Evolutionary conservation across 495 filamentous ascomycete species (phyloP), one percentile per base, ranked within the genome.

Genomic region (Tuber brumale): DNA sequence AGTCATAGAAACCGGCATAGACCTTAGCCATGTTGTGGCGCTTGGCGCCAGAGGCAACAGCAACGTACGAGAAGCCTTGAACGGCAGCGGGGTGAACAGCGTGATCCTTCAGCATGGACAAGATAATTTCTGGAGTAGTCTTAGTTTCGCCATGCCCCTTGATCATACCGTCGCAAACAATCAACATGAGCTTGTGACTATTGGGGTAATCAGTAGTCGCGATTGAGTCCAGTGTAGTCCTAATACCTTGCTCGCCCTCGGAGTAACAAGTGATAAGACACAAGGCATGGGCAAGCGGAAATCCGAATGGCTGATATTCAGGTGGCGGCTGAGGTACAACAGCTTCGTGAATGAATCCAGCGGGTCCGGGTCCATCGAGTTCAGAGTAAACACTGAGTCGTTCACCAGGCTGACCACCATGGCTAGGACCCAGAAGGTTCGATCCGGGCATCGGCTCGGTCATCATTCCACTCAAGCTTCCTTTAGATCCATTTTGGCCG

Each of bases 1-100:
- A 99, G 85, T 97, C 93, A 84, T 99, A 99, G 86, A 98, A 98
- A 69, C 95, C 95, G 70, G 94, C 91, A 83, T 98, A 97, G 71
- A 99, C 90, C 87, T 98, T 97, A 78, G 96, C 94, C 96, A 97
- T 98, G 85, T 98, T 98, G 88, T 98, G 96, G 74, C 96, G 89
- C 87, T 98, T 99, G 45, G 94, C 93, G 41, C 95, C 96, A 79
- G 92, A 94, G 23, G 96, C 94, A 7, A 99, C 96, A 3, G 96
- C 96, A 27, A 99, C 95, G 81, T 98, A 99, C 3, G 94, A 97
- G 85, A 93, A 98, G 0, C 93, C 88, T 75, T 91, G 87, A 3
- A 97, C 95, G 61, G 97, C 92, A 14, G 93, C 88, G 7, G 90
- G 91, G 23, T 89, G 87, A 43, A 95, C 86, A 2, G 92, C 89